These are phyloP conservation scores for Escovopsis weberi DNA, from an alignment of 2,329 filamentous ascomycete genomes.

Conservation along the genomic window DNA sequence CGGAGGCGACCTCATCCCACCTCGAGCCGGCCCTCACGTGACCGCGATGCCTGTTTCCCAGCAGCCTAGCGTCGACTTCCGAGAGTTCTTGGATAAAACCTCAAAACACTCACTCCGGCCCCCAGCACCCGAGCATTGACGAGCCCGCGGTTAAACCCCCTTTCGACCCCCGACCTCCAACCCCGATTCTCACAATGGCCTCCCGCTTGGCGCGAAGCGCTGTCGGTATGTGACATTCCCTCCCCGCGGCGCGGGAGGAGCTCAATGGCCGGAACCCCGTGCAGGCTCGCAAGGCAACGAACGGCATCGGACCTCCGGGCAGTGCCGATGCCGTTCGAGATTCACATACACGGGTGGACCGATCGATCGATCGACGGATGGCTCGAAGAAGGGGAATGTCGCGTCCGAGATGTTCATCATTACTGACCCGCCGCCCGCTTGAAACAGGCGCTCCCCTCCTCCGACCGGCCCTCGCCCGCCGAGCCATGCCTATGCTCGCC, in stretches of 20 bases:
- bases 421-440: constrained; percentile 14
- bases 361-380: too few relatives aligned
- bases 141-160: constrained; percentile 32
- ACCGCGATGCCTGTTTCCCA: constrained; percentile 20
- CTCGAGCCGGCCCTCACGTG: constrained; percentile 21
- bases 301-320: too few relatives aligned
- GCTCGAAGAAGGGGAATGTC: too few relatives aligned
- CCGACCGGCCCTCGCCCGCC: constrained; percentile 65
- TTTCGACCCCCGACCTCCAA: constrained; percentile 30
- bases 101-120: constrained; percentile 25
- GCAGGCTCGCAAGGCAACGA: too few relatives aligned
- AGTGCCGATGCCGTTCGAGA: too few relatives aligned
- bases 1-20: constrained; percentile 1
- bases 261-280: too few relatives aligned
- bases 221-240: constrained; percentile 54
- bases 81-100: constrained; percentile 27
- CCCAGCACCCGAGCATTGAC: constrained; percentile 29
- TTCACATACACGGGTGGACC: too few relatives aligned
- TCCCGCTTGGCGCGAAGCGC: constrained; percentile 93
- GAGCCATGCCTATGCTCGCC: constrained; percentile 59
- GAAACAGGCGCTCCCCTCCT: constrained; percentile 72
- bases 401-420: too few relatives aligned
- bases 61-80: constrained; percentile 15
- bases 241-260: too few relatives aligned
- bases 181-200: constrained; percentile 64